Evolutionary conservation across 805 yeast genomes (phyloP), one percentile per base, ranked within the genome.

Genomic region (Tetrapisispora fleetii): DNA sequence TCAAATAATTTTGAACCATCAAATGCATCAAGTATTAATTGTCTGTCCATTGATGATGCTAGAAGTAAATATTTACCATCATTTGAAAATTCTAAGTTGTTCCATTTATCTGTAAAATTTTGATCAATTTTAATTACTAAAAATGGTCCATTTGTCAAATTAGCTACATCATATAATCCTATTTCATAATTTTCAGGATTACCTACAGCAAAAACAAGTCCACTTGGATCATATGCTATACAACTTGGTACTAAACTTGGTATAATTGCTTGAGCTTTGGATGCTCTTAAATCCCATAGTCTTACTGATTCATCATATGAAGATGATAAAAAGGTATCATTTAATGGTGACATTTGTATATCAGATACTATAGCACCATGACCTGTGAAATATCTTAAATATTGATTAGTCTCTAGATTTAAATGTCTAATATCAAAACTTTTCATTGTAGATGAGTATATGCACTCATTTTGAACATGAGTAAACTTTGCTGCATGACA

Each of bases 401-500:
- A 93, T 48, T 81, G 79, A 58, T 88, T 88, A 48, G 86, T 85
- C 50, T 81, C 80, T 27, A 91, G 70, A 40, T 88, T 80, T 38
- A 93, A 70, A 58, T 84, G 82, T 54, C 98, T 71, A 24, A 93
- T 76, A 14, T 80, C 79, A 59, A 85, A 79, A 53, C 86, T 90
- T 45, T 78, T 81, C 61, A 80, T 78, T 0, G 98, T 88, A 5
- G 96, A 85, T 1, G 95, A 89, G 61, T 85, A 86, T 16, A 91
- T 72, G 58, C 93, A 83, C 56, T 81, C 80, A 49, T 77, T 73
- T 41, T 80, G 81, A 40, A 77, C 74, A 58, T 84, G 95, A 1
- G 96, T 81, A 64, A 93, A 93, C 42, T 80, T 73, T 2, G 96
- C 96, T 37, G 86, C 67, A 59, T 87, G 89, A 49, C 89, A 85